Percentiles rank a stretch among this genome's conserved stretches.
These are phyloP conservation scores for Rhizopus microsporus DNA, from an alignment of 371 early-diverging fungal genomes.

Conservation along the genomic window DNA sequence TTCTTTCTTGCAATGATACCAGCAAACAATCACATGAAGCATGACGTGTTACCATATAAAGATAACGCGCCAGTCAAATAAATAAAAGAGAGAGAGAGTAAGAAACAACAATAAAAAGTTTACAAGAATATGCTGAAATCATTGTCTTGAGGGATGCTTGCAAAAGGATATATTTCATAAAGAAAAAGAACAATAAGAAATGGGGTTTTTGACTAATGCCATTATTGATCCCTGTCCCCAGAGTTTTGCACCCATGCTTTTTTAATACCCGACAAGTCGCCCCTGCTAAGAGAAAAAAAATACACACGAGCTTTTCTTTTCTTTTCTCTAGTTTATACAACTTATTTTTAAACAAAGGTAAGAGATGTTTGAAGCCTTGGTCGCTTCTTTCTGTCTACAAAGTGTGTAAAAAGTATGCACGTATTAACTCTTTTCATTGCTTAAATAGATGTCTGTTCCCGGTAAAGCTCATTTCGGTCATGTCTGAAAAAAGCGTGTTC, in stretches of 20 bases:
- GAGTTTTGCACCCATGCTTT: slow-evolving; percentile 2
- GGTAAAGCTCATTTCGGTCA: slow-evolving; percentile 13
- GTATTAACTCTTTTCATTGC: background rate
- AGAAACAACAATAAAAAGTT: too few relatives aligned
- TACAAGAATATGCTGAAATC: too few relatives aligned
- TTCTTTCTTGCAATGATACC: too few relatives aligned
- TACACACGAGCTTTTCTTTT: slow-evolving; percentile 7
- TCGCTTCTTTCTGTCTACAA: background rate
- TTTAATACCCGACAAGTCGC: background rate
- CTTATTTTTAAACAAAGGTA: slow-evolving; percentile 4
- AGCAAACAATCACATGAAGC: too few relatives aligned
- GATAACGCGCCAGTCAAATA: too few relatives aligned
- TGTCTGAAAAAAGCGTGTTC: background rate
- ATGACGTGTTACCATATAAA: too few relatives aligned
- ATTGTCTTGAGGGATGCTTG: too few relatives aligned
- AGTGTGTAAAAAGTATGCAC: background rate
- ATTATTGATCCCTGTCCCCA: slow-evolving; percentile 1
- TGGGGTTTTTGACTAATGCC: too few relatives aligned
- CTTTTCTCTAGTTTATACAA: slow-evolving; percentile 8
- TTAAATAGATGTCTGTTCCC: slow-evolving; percentile 29
- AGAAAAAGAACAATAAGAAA: too few relatives aligned
- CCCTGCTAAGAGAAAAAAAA: slow-evolving; percentile 10
- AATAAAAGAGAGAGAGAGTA: too few relatives aligned
- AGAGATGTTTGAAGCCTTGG: background rate
- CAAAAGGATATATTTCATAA: too few relatives aligned